These are phyloP conservation scores for Acorus gramineus DNA, from an alignment of 106 monocot species.

Conservation along the genomic window DNA sequence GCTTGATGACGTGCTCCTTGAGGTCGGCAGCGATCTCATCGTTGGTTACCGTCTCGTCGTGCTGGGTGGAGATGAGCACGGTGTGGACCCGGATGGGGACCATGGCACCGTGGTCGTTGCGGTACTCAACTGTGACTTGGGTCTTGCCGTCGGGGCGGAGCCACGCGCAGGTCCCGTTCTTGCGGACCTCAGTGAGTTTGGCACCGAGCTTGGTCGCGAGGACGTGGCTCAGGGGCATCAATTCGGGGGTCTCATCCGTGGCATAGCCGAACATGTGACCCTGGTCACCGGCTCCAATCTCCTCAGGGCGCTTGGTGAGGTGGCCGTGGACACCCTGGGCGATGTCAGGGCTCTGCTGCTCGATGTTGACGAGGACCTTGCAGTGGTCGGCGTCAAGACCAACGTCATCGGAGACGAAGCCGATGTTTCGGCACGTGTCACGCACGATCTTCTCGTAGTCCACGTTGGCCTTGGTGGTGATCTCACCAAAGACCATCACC, in stretches of 20 bases:
- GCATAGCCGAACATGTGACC: slow-evolving; percentile 8
- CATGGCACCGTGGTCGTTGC: slow-evolving; percentile 13
- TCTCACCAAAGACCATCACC: slow-evolving; percentile 17
- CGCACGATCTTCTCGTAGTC: slow-evolving; percentile 13
- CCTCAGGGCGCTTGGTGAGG: slow-evolving; percentile 13
- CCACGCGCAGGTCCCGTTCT: slow-evolving; percentile 9
- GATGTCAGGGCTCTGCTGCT: slow-evolving; percentile 13
- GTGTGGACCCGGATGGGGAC: slow-evolving; percentile 9
- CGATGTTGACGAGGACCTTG: slow-evolving; percentile 10
- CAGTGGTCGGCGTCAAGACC: slow-evolving; percentile 14
- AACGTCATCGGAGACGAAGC: slow-evolving; percentile 7
- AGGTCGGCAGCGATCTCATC: slow-evolving; percentile 4
- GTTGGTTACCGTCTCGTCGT: slow-evolving; percentile 5
- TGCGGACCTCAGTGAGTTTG: slow-evolving; percentile 9
- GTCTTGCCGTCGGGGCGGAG: slow-evolving; percentile 11
- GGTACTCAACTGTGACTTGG: slow-evolving; percentile 12
- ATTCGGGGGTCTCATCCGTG: slow-evolving; percentile 12
- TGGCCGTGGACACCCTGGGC: slow-evolving; percentile 15
- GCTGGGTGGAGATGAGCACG: slow-evolving; percentile 2
- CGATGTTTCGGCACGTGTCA: slow-evolving; percentile 4
- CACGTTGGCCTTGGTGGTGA: slow-evolving; percentile 10
- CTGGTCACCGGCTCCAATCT: slow-evolving; percentile 2
- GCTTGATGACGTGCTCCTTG: slow-evolving; percentile 12
- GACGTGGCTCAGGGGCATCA: slow-evolving; percentile 14
- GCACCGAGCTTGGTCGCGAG: slow-evolving; percentile 13